These are phyloP conservation scores for Stephania japonica DNA, from an alignment of 164 flowering plant species.

Conservation along the genomic window DNA sequence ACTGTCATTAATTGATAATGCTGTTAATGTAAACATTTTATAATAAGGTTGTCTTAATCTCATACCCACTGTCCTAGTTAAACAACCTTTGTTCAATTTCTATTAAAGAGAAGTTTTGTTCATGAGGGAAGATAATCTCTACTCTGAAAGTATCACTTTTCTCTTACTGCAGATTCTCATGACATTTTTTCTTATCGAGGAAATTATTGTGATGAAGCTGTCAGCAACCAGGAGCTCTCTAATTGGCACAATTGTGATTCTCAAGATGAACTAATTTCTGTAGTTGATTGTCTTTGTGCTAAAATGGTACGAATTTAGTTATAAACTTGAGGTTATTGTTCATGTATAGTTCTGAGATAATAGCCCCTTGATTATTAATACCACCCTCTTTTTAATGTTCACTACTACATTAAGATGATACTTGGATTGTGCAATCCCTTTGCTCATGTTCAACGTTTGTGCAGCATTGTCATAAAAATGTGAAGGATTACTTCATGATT, in stretches of 20 bases:
- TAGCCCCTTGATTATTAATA: neutral
- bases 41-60: neutral
- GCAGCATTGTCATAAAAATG: neutral
- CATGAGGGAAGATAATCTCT: neutral
- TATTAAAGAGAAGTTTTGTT: neutral
- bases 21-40: neutral
- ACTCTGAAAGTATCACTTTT: neutral
- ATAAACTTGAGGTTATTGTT: neutral
- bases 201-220: slow-evolving; percentile 23
- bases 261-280: slow-evolving; percentile 20
- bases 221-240: slow-evolving; percentile 19
- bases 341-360: neutral
- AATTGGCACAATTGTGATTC: slow-evolving; percentile 26
- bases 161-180: slow-evolving; percentile 25
- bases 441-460: neutral
- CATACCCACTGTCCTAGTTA: neutral
- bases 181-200: slow-evolving; percentile 19
- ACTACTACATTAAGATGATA: neutral
- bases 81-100: neutral
- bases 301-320: slow-evolving; percentile 32
- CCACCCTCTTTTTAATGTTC: neutral
- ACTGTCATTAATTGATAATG: neutral
- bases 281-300: slow-evolving; percentile 22
- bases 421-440: neutral
- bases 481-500: neutral